Base-by-base conservation (phyloP, 148 eudicot species). In the Chenopodium album region DNA sequence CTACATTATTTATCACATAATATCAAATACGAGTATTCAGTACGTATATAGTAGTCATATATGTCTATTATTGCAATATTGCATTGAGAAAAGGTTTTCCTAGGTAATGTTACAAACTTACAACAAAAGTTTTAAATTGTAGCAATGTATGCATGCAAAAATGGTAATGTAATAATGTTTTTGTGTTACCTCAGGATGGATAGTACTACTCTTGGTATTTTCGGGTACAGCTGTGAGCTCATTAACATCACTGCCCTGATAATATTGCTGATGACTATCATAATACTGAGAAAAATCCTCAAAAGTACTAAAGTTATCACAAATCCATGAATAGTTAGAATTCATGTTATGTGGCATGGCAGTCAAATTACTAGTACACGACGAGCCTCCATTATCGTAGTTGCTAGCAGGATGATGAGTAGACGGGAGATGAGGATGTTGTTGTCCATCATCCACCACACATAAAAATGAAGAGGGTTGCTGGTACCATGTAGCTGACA, bases 201-300 rank as follows among this genome's bases (percentile, higher is more conserved):
- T 4, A 64, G 68, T n/a, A 64, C 12, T n/a, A 64, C 12, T 23
- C 68, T n/a, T 64, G 12, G 19, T 64, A 1, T 64, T 64, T n/a
- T 23, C 68, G 1, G 68, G 9, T n/a, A 23, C 75, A 71, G 48
- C 62, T 9, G 59, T 6, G 2, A 46, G 23, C 62, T 16, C 23
- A 44, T 71, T 9, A 34, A 29, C 29, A n/a, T 22, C 75, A 37
- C 12, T 9, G 54, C 16, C 54, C 14, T 48, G 54, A 48, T 48
- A 13, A 48, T 48, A 13, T 48, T 48, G 54, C 50, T 71, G 75
- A 41, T 34, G 28, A 71, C 34, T 20, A 71, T n/a, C 46, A 64
- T 64, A 71, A 22, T 8, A 71, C n/a, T 37, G 52, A 71, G 68
- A 64, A 64, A 64, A 71, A 8, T 71, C 75, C n/a, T 71, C 75